These are phyloP conservation scores for Fusarium sp. DNA, from an alignment of 2,329 filamentous ascomycete species.

Conservation along the genomic window DNA sequence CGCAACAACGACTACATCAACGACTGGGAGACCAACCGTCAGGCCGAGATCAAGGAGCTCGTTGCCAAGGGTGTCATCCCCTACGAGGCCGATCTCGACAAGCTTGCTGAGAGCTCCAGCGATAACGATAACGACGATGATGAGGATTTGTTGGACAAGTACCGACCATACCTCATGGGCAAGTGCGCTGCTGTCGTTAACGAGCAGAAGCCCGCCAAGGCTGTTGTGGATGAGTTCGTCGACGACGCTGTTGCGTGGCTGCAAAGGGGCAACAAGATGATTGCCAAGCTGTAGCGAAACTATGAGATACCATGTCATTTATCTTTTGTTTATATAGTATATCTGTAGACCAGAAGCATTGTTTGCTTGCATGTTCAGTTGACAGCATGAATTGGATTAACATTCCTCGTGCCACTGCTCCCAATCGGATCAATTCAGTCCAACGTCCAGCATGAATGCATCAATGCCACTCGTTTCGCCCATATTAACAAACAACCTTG, in stretches of 20 bases:
- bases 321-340: constrained; percentile 25
- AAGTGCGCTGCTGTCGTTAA: constrained; percentile 95
- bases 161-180: constrained; percentile 93
- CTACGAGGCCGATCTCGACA: constrained; percentile 94
- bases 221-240: constrained; percentile 94
- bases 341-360: constrained; percentile 46
- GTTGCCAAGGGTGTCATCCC: constrained; percentile 91
- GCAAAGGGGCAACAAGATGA: constrained; percentile 74
- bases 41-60: constrained; percentile 90
- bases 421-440: background rate
- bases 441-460: background rate
- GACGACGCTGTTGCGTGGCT: constrained; percentile 80
- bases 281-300: constrained; percentile 74
- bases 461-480: background rate
- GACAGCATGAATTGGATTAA: constrained; percentile 8
- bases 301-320: constrained; percentile 22
- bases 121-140: constrained; percentile 77
- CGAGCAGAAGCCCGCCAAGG: constrained; percentile 91
- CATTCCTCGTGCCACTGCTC: background rate
- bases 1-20: constrained; percentile 93
- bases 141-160: constrained; percentile 92
- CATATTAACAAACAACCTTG: background rate
- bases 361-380: constrained; percentile 16
- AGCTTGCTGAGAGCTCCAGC: constrained; percentile 73
- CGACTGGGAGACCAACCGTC: constrained; percentile 96